These are phyloP conservation scores for Hortaea sp. DNA, from an alignment of 2,329 filamentous ascomycete species.

Conservation along the genomic window DNA sequence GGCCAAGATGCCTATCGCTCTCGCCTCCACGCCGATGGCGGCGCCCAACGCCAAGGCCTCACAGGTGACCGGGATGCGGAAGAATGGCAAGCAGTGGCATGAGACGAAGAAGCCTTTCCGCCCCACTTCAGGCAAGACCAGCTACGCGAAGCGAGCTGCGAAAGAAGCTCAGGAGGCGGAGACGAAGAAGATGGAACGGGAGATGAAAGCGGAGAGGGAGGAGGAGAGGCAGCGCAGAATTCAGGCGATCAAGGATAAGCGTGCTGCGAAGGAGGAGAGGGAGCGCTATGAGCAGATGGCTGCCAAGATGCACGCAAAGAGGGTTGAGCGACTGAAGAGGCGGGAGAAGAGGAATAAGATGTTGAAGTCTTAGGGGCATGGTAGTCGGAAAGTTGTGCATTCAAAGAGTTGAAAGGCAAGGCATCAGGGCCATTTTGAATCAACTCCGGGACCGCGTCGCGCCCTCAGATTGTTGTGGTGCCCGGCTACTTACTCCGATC, in stretches of 20 bases:
- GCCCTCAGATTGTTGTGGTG: too few species aligned
- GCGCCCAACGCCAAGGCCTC: constrained; percentile 21
- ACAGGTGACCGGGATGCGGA: constrained; percentile 53
- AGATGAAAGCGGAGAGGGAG: constrained; percentile 94
- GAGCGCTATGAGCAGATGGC: constrained; percentile 89
- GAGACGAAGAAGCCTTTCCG: constrained; percentile 73
- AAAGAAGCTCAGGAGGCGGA: constrained; percentile 59
- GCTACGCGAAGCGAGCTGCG: constrained; percentile 67
- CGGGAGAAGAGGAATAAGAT: constrained; percentile 95
- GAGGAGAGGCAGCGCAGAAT: constrained; percentile 71
- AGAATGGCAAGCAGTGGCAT: constrained; percentile 97
- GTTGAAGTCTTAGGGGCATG: constrained; percentile 35
- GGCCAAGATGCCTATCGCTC: constrained; percentile 9
- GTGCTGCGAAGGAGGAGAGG: constrained; percentile 83
- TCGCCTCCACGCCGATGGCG: constrained; percentile 22
- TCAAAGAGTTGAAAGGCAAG: too few species aligned
- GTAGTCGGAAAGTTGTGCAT: too few species aligned
- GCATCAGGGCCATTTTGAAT: too few species aligned
- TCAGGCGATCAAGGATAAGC: constrained; percentile 72
- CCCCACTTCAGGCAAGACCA: constrained; percentile 63
- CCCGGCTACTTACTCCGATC: too few species aligned
- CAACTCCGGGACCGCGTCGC: too few species aligned
- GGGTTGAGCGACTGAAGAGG: constrained; percentile 83
- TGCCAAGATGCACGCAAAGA: constrained; percentile 95
- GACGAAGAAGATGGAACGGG: constrained; percentile 87